Percentiles rank a stretch among this genome's conserved stretches.
phyloP scores from a whole-genome alignment of 106 monocot genomes.

The Triglochin maritima region DNA sequence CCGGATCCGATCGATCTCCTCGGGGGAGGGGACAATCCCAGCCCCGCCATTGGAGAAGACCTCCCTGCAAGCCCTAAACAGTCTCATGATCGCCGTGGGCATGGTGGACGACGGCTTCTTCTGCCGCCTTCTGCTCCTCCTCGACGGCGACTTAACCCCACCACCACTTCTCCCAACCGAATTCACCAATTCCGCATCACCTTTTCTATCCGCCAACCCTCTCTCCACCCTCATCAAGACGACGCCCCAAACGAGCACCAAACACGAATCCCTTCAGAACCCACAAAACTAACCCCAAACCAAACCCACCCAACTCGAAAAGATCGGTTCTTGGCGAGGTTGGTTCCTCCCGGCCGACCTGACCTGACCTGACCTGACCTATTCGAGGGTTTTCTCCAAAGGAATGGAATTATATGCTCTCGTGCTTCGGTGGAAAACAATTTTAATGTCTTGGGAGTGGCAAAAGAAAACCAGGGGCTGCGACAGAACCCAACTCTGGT shows the following conservation, averaged over 20 bases:
- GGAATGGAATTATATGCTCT: too few species aligned
- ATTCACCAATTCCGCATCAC: background rate
- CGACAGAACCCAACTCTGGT: background rate
- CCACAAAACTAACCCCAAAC: background rate
- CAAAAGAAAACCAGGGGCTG: constrained; percentile 1
- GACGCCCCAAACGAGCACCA: background rate
- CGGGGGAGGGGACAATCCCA: constrained; percentile 42
- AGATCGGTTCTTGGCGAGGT: background rate
- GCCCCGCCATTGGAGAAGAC: constrained; percentile 52
- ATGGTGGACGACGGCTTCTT: constrained; percentile 6
- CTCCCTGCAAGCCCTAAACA: constrained; percentile 55
- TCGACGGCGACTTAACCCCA: background rate
- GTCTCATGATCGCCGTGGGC: constrained; percentile 34
- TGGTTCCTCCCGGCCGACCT: too few species aligned
- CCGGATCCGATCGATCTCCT: constrained; percentile 30
- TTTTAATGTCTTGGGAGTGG: background rate
- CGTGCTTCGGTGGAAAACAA: background rate
- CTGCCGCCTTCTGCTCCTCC: constrained; percentile 3
- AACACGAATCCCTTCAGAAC: background rate
- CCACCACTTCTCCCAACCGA: background rate
- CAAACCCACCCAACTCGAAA: background rate
- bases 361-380: too few species aligned
- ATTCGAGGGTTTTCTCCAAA: too few species aligned
- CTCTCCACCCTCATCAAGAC: constrained; percentile 7
- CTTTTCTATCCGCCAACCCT: too few species aligned